A percentile compares a stretch with the other conserved stretches of the same genome.
Evolutionary conservation across 2,329 filamentous ascomycete species (phyloP).

Genomic region (Gaeumannomyces tritici): DNA sequence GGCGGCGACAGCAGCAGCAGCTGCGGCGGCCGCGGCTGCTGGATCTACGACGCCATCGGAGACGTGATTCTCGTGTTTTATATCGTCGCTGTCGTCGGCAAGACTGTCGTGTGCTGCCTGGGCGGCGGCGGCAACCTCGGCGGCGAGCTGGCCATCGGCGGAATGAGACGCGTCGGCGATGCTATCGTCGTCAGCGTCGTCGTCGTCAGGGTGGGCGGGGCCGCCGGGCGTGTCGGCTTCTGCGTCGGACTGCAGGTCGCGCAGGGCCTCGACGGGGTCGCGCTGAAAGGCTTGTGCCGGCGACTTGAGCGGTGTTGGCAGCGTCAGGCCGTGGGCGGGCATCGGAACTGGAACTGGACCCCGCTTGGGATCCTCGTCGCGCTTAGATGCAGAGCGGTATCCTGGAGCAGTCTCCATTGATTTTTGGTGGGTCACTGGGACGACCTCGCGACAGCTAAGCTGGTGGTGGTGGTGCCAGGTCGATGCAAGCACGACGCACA

Average conservation of each 20-base stretch:
- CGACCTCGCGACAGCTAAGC: neutral
- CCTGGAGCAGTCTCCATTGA: slow-evolving; percentile 3
- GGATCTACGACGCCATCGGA: neutral
- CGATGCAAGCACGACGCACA: neutral
- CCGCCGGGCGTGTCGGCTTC: neutral
- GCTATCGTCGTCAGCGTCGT: slow-evolving; percentile 1
- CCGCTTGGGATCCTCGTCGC: slow-evolving; percentile 5
- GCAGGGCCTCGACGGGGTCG: slow-evolving; percentile 3
- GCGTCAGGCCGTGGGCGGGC: slow-evolving; percentile 2
- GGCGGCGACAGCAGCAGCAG: neutral
- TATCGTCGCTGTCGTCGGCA: neutral
- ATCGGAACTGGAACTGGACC: slow-evolving; percentile 1
- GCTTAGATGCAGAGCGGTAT: slow-evolving; percentile 1
- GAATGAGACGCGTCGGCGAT: slow-evolving; percentile 1
- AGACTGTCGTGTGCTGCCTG: neutral
- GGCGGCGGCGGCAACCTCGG: neutral
- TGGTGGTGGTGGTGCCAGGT: neutral
- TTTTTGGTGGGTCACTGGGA: slow-evolving; percentile 3
- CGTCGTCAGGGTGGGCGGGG: neutral
- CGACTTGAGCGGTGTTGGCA: slow-evolving; percentile 4
- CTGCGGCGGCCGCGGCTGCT: neutral
- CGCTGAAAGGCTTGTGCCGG: slow-evolving; percentile 2
- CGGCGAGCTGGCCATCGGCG: neutral
- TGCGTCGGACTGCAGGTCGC: slow-evolving; percentile 2
- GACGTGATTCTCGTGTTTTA: neutral